These are phyloP conservation scores for Blastocrithidia nonstop DNA, from an alignment of 208 protist species.

Conservation along the genomic window DNA sequence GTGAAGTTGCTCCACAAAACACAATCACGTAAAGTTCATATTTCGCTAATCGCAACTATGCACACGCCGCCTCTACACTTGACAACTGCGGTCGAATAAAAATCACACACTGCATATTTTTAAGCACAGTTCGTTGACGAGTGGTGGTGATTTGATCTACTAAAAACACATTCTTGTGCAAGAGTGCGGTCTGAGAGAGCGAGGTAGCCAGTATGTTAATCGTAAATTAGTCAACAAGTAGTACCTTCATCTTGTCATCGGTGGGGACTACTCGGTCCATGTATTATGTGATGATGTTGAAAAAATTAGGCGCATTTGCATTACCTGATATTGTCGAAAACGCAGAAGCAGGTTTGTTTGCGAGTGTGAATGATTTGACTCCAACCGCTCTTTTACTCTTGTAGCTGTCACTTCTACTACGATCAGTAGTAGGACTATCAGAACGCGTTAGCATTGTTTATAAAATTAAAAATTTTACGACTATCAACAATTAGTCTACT, in stretches of 20 bases:
- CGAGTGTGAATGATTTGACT: too few species aligned
- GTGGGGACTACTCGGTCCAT: slow-evolving; percentile 38
- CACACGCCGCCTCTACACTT: slow-evolving; percentile 69
- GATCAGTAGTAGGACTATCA: background rate
- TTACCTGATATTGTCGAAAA: background rate
- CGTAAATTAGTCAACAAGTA: slow-evolving; percentile 90
- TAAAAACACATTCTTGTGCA: slow-evolving; percentile 94
- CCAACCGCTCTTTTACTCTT: too few species aligned
- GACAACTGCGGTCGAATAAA: slow-evolving; percentile 84
- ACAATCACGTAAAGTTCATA: slow-evolving; percentile 67
- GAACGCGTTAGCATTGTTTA: background rate
- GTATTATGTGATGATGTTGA: slow-evolving; percentile 41
- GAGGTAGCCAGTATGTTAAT: slow-evolving; percentile 89
- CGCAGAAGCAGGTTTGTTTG: background rate
- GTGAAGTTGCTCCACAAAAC: slow-evolving; percentile 83
- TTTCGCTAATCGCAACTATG: slow-evolving; percentile 82
- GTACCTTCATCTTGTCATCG: slow-evolving; percentile 87
- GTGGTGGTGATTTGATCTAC: slow-evolving; percentile 79
- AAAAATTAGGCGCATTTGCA: slow-evolving; percentile 7
- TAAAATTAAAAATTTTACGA: background rate
- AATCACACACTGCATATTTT: slow-evolving; percentile 85
- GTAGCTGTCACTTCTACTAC: background rate
- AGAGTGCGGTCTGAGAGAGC: slow-evolving; percentile 87
- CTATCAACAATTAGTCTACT: background rate
- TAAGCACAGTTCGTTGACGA: slow-evolving; percentile 71